phyloP scores from a whole-genome alignment of 1,139 yeast genomes.

The Pichia cactophila region DNA sequence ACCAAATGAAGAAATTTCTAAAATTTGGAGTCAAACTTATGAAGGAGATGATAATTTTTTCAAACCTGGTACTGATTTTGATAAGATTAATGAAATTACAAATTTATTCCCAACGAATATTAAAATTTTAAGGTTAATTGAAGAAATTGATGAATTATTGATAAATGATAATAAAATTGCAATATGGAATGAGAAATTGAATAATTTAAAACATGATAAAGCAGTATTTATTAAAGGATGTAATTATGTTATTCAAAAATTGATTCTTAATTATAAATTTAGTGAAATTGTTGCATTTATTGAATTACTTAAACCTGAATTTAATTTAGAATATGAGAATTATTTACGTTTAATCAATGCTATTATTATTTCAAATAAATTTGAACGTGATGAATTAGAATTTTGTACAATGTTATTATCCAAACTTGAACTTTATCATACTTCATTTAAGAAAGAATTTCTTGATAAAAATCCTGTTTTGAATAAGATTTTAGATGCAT shows the following conservation, averaged over 20 bases:
- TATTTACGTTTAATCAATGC: constrained; percentile 2
- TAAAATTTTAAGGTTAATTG: not conserved
- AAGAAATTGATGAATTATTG: not conserved
- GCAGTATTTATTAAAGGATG: constrained; percentile 1
- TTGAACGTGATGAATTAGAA: not conserved
- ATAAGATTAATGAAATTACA: constrained; percentile 1
- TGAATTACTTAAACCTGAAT: constrained; percentile 2
- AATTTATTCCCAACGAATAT: constrained; percentile 4
- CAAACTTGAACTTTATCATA: not conserved
- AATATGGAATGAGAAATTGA: constrained; percentile 1
- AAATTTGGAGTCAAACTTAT: constrained; percentile 1
- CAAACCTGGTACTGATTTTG: constrained; percentile 6
- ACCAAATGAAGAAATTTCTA: not conserved
- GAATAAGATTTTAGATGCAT: not conserved
- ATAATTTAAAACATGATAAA: not conserved
- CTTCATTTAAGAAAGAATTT: not conserved
- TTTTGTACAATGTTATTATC: not conserved
- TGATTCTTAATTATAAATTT: constrained; percentile 1
- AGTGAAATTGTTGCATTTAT: constrained; percentile 8
- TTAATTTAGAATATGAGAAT: constrained; percentile 3
- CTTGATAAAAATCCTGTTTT: not conserved
- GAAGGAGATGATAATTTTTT: constrained; percentile 1
- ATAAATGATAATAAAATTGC: not conserved
- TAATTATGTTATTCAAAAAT: not conserved
- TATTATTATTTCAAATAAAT: not conserved